Base-by-base conservation (phyloP, 73 alveolate genomes). In the Symbiodinium pilosum region DNA sequence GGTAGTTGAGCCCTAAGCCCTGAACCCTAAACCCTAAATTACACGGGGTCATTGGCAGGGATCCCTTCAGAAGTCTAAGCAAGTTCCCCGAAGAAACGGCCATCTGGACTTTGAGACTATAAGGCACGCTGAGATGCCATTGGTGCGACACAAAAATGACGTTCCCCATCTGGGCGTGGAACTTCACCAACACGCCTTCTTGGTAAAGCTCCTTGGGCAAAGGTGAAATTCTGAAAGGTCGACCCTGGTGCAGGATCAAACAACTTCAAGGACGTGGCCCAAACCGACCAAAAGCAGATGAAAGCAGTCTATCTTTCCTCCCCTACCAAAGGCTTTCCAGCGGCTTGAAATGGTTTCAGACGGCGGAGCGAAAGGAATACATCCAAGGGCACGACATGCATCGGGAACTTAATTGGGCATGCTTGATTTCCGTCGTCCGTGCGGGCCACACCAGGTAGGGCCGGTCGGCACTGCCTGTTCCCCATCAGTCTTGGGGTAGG, bases 401-500 rank as follows among this genome's bases (percentile, higher is more conserved):
- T 64, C 81, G 81, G 81, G 81, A 64, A 64, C 81, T 64, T 64
- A 64, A 64, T 64, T 64, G 81, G 81, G 81, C 81, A 64, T 64
- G 81, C 81, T 38, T 64, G 81, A 64, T 38, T 32, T 64, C 81
- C 81, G 32, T n/a, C 38, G 81, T 64, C 81, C 81, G 81, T 64
- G 81, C 81, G 9, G 81, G 81, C 81, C 73, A 54, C 20, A 64
- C 30, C 32, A n/a, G 38, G 81, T 38, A 64, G 34, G 9, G 81
- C 34, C 81, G 81, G 81, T 64, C 81, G 81, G 30, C 81, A 26
- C 81, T 64, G 81, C 81, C 81, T 18, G 34, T 64, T 64, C 81
- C 81, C 81, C 81, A 64, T 64, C 81, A 38, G 81, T 64, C 81
- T 64, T 32, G 81, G 81, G 81, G 81, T 14, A 14, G 38, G 81